phyloP scores from a whole-genome alignment of 192 early-diverging fungal genomes.

The Rhizophagus clarus region DNA sequence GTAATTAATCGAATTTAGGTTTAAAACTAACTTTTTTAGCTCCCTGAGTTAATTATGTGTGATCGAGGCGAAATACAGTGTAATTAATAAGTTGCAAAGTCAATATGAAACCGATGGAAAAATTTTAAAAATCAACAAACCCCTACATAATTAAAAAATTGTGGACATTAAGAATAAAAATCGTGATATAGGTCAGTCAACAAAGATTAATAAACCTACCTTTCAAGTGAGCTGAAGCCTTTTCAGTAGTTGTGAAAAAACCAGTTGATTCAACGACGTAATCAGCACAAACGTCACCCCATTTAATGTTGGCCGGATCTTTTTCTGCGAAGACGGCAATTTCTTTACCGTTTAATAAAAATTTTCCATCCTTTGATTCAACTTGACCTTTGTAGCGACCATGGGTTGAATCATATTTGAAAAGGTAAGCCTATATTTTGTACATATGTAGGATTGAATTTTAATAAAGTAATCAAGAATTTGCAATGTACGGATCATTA shows the following conservation, averaged over 20 bases:
- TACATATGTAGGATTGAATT: constrained; percentile 1
- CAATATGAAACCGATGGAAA: not conserved
- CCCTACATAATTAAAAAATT: not conserved
- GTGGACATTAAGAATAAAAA: not conserved
- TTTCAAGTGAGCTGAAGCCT: constrained; percentile 81
- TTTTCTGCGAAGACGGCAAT: constrained; percentile 76
- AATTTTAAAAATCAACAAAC: not conserved
- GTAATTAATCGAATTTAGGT: not conserved
- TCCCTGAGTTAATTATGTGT: not conserved
- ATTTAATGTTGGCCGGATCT: constrained; percentile 88
- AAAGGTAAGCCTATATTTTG: constrained; percentile 71
- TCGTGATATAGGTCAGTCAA: not conserved
- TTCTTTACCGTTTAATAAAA: constrained; percentile 83
- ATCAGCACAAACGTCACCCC: constrained; percentile 78
- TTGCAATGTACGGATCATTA: no score
- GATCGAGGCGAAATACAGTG: not conserved
- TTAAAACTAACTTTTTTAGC: not conserved
- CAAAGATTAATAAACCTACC: constrained; percentile 82
- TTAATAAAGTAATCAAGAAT: constrained; percentile 1
- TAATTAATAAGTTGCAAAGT: not conserved
- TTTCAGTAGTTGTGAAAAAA: constrained; percentile 93
- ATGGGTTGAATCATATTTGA: constrained; percentile 99
- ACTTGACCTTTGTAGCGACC: constrained; percentile 90
- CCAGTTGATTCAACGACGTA: constrained; percentile 99
- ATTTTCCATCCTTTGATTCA: constrained; percentile 79